These are phyloP conservation scores for Dictyostelium citrinum DNA, from an alignment of 78 protist genomes.

Conservation along the genomic window DNA sequence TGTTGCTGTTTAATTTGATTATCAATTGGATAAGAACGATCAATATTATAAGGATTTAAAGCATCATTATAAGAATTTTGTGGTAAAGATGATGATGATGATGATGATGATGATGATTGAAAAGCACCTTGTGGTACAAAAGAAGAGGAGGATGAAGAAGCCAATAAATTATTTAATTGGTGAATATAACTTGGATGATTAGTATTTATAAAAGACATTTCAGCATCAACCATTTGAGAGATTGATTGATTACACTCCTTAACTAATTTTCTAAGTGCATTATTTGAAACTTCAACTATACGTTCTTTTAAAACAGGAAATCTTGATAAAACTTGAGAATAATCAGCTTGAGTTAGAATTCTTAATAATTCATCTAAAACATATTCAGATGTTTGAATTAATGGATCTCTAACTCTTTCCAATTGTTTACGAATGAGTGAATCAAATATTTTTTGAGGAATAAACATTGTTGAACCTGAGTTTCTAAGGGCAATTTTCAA, in stretches of 20 bases:
- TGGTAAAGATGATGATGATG: background rate
- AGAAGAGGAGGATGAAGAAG: background rate
- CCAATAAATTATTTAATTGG: background rate
- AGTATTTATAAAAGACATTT: conserved; percentile 91
- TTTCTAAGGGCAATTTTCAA: conserved; percentile 43
- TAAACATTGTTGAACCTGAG: conserved; percentile 91
- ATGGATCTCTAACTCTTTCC: conserved; percentile 86
- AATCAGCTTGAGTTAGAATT: conserved; percentile 79
- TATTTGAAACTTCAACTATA: conserved; percentile 63
- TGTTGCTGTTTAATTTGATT: conserved; percentile 4
- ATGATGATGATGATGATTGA: background rate
- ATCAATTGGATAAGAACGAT: conserved; percentile 54
- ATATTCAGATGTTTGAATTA: conserved; percentile 85
- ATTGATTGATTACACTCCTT: conserved; percentile 81
- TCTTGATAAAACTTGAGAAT: conserved; percentile 21
- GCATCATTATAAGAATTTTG: background rate
- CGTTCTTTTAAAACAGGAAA: conserved; percentile 70
- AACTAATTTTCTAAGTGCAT: conserved; percentile 41
- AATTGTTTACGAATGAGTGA: conserved; percentile 89
- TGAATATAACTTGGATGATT: conserved; percentile 84
- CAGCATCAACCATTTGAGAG: conserved; percentile 83
- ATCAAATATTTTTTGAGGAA: conserved; percentile 96
- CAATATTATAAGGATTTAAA: conserved; percentile 71
- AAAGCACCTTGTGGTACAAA: background rate
- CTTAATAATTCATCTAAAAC: conserved; percentile 91